phyloP scores from a whole-genome alignment of 441 rosid species.

The Erodium trifolium region DNA sequence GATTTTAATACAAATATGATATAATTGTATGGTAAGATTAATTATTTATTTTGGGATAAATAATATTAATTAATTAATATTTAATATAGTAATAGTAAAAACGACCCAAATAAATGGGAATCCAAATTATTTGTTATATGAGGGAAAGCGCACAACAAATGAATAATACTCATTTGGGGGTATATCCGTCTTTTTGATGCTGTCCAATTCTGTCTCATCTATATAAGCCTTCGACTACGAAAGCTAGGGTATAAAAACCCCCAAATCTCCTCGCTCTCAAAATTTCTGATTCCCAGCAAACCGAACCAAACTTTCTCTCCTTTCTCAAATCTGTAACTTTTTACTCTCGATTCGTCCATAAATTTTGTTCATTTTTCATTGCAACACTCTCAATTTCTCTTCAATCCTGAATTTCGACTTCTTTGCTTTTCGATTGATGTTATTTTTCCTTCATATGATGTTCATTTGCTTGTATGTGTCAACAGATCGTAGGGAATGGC shows the following conservation, averaged over 20 bases:
- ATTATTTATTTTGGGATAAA: no score
- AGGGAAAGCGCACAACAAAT: no score
- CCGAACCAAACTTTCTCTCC: slow-evolving; percentile 6
- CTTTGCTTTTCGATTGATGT: slow-evolving; percentile 8
- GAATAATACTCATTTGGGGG: no score
- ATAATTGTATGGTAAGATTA: no score
- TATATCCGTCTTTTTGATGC: neutral
- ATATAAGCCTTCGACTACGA: slow-evolving; percentile 63
- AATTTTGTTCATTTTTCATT: neutral
- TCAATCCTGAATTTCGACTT: neutral
- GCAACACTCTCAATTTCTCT: neutral
- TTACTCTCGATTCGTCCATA: neutral
- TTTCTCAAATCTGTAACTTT: neutral
- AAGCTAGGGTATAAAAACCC: slow-evolving; percentile 81
- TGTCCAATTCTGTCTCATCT: slow-evolving; percentile 27
- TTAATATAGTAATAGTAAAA: no score
- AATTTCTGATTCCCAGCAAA: slow-evolving; percentile 10
- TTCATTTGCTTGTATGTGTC: slow-evolving; percentile 2
- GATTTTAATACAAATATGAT: no score
- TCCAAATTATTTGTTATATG: no score
- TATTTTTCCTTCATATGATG: slow-evolving; percentile 8
- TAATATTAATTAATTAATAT: no score
- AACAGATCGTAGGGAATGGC: slow-evolving; percentile 56
- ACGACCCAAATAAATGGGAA: no score
- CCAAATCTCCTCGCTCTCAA: slow-evolving; percentile 55